These are phyloP conservation scores for Colletotrichum trifolii DNA, from an alignment of 2,329 filamentous ascomycete genomes.

Conservation along the genomic window DNA sequence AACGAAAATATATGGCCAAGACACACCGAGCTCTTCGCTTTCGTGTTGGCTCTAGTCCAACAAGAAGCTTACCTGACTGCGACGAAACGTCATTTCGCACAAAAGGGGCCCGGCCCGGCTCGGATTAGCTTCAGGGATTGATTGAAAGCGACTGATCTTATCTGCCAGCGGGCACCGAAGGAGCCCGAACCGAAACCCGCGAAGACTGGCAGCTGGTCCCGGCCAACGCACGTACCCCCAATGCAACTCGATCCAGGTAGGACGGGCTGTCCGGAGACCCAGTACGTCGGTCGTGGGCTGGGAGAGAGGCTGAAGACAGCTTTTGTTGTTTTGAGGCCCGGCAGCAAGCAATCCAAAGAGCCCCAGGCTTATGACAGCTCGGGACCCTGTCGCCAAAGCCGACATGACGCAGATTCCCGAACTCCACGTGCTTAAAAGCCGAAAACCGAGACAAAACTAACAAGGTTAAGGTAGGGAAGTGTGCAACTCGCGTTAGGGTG, in stretches of 20 bases:
- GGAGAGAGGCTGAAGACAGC: not conserved
- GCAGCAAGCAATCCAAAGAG: conserved; percentile 2
- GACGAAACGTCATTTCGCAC: too few species aligned
- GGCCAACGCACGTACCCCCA: conserved; percentile 1
- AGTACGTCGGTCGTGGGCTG: not conserved
- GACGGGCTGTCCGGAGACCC: conserved; percentile 15
- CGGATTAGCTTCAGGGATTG: conserved; percentile 1
- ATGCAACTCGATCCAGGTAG: not conserved
- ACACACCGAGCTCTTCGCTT: not conserved
- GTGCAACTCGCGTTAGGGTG: not conserved
- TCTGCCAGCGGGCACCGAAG: too few species aligned
- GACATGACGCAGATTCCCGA: conserved; percentile 21
- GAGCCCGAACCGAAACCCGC: conserved; percentile 6
- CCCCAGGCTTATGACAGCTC: conserved; percentile 19
- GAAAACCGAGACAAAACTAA: not conserved
- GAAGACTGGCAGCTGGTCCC: conserved; percentile 11
- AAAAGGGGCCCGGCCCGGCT: not conserved
- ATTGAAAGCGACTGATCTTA: not conserved
- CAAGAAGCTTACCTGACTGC: too few species aligned
- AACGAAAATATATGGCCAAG: too few species aligned
- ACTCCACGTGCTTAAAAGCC: conserved; percentile 9
- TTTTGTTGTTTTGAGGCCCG: not conserved
- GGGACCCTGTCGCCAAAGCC: conserved; percentile 14
- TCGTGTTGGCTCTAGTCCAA: not conserved
- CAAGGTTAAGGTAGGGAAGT: not conserved